A percentile compares a stretch with the other conserved stretches of the same genome.
These are phyloP conservation scores for Aspergillus asperescens DNA, from an alignment of 495 filamentous ascomycete genomes.

Conservation along the genomic window DNA sequence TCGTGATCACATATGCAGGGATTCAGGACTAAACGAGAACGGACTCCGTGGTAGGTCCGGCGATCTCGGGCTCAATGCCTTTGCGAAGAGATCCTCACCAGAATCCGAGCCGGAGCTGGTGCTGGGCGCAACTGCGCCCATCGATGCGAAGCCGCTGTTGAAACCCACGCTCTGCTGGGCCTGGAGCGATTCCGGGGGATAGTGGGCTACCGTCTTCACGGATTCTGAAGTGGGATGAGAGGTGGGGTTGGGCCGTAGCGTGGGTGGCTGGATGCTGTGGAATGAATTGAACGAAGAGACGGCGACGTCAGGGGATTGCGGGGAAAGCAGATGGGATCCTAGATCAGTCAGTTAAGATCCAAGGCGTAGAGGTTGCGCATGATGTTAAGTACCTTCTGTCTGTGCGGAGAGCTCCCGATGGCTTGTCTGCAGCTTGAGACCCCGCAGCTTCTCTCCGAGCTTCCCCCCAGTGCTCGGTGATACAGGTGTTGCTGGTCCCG, in stretches of 20 bases:
- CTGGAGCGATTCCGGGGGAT: conserved; percentile 40
- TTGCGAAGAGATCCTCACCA: conserved; percentile 73
- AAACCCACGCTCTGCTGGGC: conserved; percentile 35
- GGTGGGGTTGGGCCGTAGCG: conserved; percentile 16
- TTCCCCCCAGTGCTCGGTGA: conserved; percentile 56
- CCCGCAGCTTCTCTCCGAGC: conserved; percentile 69
- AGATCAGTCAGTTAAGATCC: background rate
- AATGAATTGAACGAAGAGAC: conserved; percentile 60
- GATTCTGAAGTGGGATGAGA: conserved; percentile 20
- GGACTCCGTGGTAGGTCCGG: conserved; percentile 74
- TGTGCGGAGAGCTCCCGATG: conserved; percentile 50
- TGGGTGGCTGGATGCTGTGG: conserved; percentile 27
- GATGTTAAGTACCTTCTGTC: conserved; percentile 34
- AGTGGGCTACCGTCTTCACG: conserved; percentile 31
- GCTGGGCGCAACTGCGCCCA: conserved; percentile 25
- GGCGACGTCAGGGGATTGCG: conserved; percentile 58
- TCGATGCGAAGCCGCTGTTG: conserved; percentile 31
- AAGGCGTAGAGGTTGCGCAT: background rate
- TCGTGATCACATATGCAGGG: conserved; percentile 15
- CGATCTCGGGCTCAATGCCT: conserved; percentile 72
- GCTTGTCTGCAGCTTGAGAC: conserved; percentile 68
- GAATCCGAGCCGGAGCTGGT: conserved; percentile 40
- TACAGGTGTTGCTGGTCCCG: conserved; percentile 49
- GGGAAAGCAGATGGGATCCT: conserved; percentile 45
- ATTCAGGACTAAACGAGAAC: conserved; percentile 49